Conservation (phyloP, 371 early-diverging fungal species). For the Mortierella sp. region DNA sequence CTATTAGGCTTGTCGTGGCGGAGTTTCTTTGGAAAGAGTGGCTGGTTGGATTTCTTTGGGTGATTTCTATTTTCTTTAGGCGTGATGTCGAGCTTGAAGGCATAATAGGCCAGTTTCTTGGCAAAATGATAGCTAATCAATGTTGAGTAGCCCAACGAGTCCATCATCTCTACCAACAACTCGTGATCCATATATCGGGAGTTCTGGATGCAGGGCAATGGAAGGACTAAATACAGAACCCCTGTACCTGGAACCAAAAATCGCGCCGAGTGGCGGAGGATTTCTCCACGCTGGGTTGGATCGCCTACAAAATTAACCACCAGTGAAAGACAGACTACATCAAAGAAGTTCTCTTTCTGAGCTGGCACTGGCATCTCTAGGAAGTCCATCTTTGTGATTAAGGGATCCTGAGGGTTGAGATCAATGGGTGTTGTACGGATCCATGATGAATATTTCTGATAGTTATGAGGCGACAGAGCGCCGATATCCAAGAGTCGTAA, state of each 20-base stretch:
- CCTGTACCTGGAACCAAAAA: constrained; percentile 63
- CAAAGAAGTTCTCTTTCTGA: constrained; percentile 61
- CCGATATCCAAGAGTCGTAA: constrained; percentile 89
- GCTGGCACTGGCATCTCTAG: constrained; percentile 71
- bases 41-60: constrained; percentile 1
- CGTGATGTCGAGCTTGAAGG: constrained; percentile 60
- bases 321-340: constrained; percentile 86
- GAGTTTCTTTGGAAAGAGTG: constrained; percentile 44
- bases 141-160: constrained; percentile 69
- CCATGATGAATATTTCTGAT: constrained; percentile 75
- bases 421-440: constrained; percentile 84
- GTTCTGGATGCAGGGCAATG: constrained; percentile 86
- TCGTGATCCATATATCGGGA: constrained; percentile 89
- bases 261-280: constrained; percentile 63
- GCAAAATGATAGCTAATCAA: constrained; percentile 75
- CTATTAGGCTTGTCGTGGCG: constrained; percentile 55
- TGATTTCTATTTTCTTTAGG: background rate
- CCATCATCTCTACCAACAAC: constrained; percentile 71
- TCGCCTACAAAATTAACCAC: constrained; percentile 94
- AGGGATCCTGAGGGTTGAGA: constrained; percentile 84
- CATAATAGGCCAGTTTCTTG: constrained; percentile 81
- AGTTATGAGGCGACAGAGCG: constrained; percentile 83
- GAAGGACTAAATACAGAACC: constrained; percentile 83
- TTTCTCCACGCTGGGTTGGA: constrained; percentile 78
- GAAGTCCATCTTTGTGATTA: constrained; percentile 84